Percentiles rank a stretch among this genome's conserved stretches.
Conservation (phyloP, 345 rosid species). For the Salix viminalis region DNA sequence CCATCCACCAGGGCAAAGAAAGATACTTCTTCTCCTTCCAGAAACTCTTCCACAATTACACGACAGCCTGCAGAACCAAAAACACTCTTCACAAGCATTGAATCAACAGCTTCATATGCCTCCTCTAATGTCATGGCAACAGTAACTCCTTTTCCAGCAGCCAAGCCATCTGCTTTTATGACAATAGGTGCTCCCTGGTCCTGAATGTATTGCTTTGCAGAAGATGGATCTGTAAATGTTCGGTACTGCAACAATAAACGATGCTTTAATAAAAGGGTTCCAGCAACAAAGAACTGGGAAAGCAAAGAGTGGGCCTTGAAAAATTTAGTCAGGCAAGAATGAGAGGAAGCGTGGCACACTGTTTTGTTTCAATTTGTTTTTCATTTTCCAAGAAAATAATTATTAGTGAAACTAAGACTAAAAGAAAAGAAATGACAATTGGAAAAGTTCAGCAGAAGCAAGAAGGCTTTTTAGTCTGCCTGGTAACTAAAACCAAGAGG, state of each 20-base stretch:
- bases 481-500: not conserved
- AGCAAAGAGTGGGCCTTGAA: not conserved
- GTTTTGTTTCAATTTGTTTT: not conserved
- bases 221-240: slow-evolving; percentile 60
- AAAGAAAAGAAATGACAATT: not conserved
- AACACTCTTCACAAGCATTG: slow-evolving; percentile 68
- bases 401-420: not conserved
- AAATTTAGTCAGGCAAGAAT: not conserved
- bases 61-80: slow-evolving; percentile 87
- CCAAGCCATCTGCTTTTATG: slow-evolving; percentile 91
- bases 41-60: slow-evolving; percentile 70
- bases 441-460: not conserved
- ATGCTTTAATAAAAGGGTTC: too few relatives aligned
- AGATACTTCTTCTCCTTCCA: slow-evolving; percentile 96
- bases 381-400: not conserved
- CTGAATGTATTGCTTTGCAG: slow-evolving; percentile 64
- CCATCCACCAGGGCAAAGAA: slow-evolving; percentile 94
- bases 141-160: slow-evolving; percentile 92
- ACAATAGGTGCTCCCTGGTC: slow-evolving; percentile 83
- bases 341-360: not conserved
- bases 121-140: slow-evolving; percentile 78
- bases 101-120: slow-evolving; percentile 84
- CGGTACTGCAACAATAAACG: slow-evolving; percentile 45
- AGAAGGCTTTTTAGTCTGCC: not conserved
- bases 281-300: not conserved